A percentile compares a stretch with the other conserved stretches of the same genome.
Conservation (phyloP, 257 asterid species). For the Catharanthus roseus region DNA sequence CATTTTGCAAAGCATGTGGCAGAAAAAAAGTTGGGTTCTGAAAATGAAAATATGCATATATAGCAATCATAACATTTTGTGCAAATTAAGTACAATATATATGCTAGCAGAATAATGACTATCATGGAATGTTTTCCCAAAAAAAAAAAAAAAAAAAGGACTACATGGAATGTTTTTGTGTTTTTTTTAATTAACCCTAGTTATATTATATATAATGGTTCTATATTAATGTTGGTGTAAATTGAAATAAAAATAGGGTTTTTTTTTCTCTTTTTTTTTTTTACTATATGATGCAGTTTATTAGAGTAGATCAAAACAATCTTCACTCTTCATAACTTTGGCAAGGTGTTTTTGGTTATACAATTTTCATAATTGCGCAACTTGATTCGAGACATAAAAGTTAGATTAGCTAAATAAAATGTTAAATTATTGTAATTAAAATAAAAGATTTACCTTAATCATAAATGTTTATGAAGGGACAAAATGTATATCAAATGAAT, state of each 20-base stretch:
- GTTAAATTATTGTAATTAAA: not conserved
- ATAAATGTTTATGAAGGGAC: too few relatives aligned
- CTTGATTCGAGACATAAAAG: too few relatives aligned
- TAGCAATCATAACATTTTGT: conserved; percentile 10
- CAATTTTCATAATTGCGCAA: too few relatives aligned
- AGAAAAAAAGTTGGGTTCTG: conserved; percentile 3
- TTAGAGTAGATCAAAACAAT: not conserved
- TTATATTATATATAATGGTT: too few relatives aligned
- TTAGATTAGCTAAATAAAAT: too few relatives aligned
- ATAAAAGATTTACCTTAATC: not conserved
- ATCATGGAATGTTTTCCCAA: not conserved
- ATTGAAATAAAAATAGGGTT: too few relatives aligned
- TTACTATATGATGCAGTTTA: too few relatives aligned
- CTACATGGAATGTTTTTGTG: too few relatives aligned
- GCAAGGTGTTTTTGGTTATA: not conserved
- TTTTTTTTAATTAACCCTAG: not conserved
- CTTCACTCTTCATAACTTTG: not conserved
- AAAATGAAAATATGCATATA: conserved; percentile 4
- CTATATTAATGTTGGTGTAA: too few relatives aligned
- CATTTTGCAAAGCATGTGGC: conserved; percentile 19
- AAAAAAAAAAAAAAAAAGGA: too few relatives aligned
- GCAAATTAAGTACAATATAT: conserved; percentile 9
- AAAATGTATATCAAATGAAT: too few relatives aligned
- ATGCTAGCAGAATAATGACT: not conserved
- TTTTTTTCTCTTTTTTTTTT: too few relatives aligned